A percentile compares a stretch with the other conserved stretches of the same genome.
Evolutionary conservation across 164 flowering plant genomes (phyloP).

Genomic region (Piper longum): DNA sequence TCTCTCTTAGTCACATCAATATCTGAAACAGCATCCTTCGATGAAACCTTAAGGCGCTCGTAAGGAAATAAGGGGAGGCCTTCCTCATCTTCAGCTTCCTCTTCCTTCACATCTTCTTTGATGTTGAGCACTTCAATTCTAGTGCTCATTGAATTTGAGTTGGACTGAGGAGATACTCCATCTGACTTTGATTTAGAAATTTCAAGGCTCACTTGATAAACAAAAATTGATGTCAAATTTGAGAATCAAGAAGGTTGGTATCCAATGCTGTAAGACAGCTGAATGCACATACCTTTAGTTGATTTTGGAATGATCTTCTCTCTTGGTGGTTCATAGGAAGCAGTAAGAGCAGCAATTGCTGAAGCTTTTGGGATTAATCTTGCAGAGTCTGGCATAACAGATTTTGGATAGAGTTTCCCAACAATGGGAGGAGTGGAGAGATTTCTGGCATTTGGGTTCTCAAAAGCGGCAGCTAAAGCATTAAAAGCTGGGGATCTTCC

Average conservation of each 20-base stretch:
- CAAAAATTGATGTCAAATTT: conserved; percentile 2
- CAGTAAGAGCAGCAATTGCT: conserved; percentile 62
- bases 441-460: conserved; percentile 70
- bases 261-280: not conserved
- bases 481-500: conserved; percentile 97
- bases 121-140: conserved; percentile 57
- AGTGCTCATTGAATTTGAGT: conserved; percentile 33
- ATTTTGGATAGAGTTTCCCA: conserved; percentile 81
- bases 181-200: conserved; percentile 35
- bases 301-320: conserved; percentile 38
- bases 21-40: conserved; percentile 63
- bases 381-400: conserved; percentile 58
- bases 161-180: conserved; percentile 24
- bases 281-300: conserved; percentile 34
- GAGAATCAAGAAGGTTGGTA: not conserved
- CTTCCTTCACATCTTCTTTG: conserved; percentile 84
- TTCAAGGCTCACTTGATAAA: conserved; percentile 34
- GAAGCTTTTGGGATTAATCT: conserved; percentile 40
- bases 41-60: conserved; percentile 57
- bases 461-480: conserved; percentile 88
- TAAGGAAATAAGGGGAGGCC: conserved; percentile 75
- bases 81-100: conserved; percentile 88
- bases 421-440: conserved; percentile 91
- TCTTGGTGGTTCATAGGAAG: conserved; percentile 46
- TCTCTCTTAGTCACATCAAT: conserved; percentile 94